Conservation (phyloP, 495 filamentous ascomycete species). For the Xylaria intraflava region DNA sequence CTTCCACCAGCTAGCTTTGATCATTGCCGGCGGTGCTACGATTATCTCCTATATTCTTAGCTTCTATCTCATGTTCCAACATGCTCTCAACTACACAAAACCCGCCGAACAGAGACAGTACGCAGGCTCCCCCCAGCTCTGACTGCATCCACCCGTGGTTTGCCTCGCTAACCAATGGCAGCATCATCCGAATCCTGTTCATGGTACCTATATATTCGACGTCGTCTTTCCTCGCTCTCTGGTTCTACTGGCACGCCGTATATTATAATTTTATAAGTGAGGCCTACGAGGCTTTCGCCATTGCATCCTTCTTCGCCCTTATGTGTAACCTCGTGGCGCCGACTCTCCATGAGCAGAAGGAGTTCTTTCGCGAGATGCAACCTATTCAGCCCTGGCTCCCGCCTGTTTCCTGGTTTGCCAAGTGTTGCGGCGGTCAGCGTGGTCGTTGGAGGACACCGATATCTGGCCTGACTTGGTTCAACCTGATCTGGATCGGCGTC, state of each 20-base stretch:
- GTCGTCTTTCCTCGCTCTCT: constrained; percentile 70
- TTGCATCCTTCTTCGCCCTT: constrained; percentile 85
- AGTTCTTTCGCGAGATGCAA: constrained; percentile 67
- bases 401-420: constrained; percentile 64
- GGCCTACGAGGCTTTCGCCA: constrained; percentile 90
- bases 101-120: constrained; percentile 77
- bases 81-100: constrained; percentile 77
- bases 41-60: constrained; percentile 50
- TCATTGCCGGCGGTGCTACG: constrained; percentile 49
- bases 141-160: background rate
- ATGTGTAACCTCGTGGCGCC: constrained; percentile 79
- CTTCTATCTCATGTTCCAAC: constrained; percentile 62
- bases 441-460: constrained; percentile 66
- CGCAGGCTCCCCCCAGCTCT: constrained; percentile 16
- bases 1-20: constrained; percentile 50
- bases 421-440: constrained; percentile 57
- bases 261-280: constrained; percentile 78
- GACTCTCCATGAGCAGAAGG: constrained; percentile 75
- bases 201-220: constrained; percentile 84
- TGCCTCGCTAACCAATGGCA: constrained; percentile 19
- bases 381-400: constrained; percentile 66
- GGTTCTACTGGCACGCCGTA: constrained; percentile 71
- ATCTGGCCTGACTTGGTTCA: constrained; percentile 91
- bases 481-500: constrained; percentile 78
- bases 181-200: constrained; percentile 83